A percentile compares a stretch with the other conserved stretches of the same genome.
Evolutionary conservation across 768 basidiomycete genomes (phyloP).

Genomic region (Auricularia sp.): DNA sequence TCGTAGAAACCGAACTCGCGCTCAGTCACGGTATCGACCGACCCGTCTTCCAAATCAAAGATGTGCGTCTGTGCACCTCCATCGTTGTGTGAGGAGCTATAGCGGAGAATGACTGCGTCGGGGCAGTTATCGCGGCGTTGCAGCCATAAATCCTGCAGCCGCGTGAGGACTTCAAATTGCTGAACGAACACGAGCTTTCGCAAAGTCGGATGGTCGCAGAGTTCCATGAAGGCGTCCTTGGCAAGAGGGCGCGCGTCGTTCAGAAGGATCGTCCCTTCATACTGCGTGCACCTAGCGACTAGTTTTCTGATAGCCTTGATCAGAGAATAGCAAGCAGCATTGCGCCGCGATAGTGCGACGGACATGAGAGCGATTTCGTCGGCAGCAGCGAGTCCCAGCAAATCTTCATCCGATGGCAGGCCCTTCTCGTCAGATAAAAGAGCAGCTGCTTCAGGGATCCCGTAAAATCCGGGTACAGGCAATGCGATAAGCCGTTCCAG

Average conservation of each 20-base stretch:
- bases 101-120: slow-evolving; percentile 38
- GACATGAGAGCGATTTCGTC: slow-evolving; percentile 13
- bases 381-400: slow-evolving; percentile 22
- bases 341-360: slow-evolving; percentile 24
- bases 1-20: slow-evolving; percentile 32
- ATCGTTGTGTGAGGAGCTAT: slow-evolving; percentile 16
- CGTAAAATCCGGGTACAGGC: slow-evolving; percentile 41
- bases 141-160: slow-evolving; percentile 38
- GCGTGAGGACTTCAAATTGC: slow-evolving; percentile 41
- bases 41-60: slow-evolving; percentile 35
- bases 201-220: slow-evolving; percentile 31
- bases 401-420: slow-evolving; percentile 32
- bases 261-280: slow-evolving; percentile 26
- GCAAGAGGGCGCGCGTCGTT: slow-evolving; percentile 33
- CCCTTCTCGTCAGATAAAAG: slow-evolving; percentile 9
- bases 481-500: slow-evolving; percentile 36
- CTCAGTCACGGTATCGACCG: slow-evolving; percentile 29
- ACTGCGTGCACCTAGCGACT: slow-evolving; percentile 11
- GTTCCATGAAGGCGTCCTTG: slow-evolving; percentile 34
- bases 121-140: slow-evolving; percentile 41
- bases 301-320: slow-evolving; percentile 26
- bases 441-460: slow-evolving; percentile 31
- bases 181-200: slow-evolving; percentile 24
- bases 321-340: slow-evolving; percentile 25
- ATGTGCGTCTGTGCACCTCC: slow-evolving; percentile 23